A percentile compares a stretch with the other conserved stretches of the same genome.
These are phyloP conservation scores for Globisporangium barbulae DNA, from an alignment of 352 stramenopile genomes.

Conservation along the genomic window DNA sequence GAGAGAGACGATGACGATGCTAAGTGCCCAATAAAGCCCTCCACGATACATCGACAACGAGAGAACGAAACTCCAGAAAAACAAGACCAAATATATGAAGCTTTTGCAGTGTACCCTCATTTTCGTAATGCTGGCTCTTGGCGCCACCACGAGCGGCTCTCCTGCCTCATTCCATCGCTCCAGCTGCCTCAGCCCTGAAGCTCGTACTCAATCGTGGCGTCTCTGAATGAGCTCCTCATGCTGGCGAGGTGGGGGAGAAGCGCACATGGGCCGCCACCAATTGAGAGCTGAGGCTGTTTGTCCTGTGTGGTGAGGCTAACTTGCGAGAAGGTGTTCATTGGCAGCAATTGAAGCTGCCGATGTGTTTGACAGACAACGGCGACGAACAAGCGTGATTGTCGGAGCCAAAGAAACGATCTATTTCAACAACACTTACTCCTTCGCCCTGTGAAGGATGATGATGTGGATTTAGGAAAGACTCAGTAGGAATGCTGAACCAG, in stretches of 20 bases:
- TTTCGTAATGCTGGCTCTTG: background rate
- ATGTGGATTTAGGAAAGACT: background rate
- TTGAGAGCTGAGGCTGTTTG: too few species aligned
- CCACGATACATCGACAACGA: conserved; percentile 13
- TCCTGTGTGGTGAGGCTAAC: too few species aligned
- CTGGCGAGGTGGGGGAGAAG: too few species aligned
- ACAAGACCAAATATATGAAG: conserved; percentile 15
- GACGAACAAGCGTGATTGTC: background rate
- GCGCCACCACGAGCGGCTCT: too few species aligned
- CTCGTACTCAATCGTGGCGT: too few species aligned
- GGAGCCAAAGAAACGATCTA: conserved; percentile 3
- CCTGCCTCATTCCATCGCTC: too few species aligned
- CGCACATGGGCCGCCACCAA: too few species aligned
- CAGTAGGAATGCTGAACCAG: background rate
- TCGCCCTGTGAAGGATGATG: background rate
- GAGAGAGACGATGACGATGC: conserved; percentile 4
- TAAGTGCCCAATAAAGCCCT: conserved; percentile 11
- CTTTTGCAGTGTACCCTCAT: conserved; percentile 7
- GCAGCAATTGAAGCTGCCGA: background rate
- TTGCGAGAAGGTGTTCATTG: too few species aligned
- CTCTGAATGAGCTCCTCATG: too few species aligned
- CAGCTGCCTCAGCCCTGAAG: too few species aligned
- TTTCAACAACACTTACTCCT: background rate
- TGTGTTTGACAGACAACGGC: background rate
- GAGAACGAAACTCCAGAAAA: background rate